phyloP scores from a whole-genome alignment of 768 basidiomycete species.

The Lentinula lateritia region DNA sequence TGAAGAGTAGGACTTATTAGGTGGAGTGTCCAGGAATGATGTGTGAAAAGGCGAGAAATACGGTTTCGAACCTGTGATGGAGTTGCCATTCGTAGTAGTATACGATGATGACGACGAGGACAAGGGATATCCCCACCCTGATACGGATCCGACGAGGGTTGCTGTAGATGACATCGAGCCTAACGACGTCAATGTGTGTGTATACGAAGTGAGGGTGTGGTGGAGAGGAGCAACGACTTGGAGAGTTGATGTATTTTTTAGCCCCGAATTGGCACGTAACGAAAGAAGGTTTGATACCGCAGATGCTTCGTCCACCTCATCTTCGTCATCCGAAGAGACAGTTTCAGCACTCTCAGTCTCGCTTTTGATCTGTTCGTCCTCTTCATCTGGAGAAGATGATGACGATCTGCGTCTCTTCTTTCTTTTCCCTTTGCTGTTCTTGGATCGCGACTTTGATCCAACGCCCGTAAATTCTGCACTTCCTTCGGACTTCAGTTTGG shows the following conservation, averaged over 20 bases:
- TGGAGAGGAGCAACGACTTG: neutral
- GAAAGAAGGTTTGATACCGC: constrained; percentile 1
- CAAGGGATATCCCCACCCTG: neutral
- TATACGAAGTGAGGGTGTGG: neutral
- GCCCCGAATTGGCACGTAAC: neutral
- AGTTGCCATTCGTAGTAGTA: neutral
- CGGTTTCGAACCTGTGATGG: neutral
- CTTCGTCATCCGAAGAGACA: neutral
- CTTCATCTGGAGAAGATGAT: neutral
- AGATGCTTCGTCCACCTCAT: neutral
- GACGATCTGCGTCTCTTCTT: neutral
- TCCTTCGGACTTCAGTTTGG: neutral
- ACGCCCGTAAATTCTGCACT: neutral
- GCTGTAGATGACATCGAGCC: neutral
- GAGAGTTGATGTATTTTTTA: neutral
- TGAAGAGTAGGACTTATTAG: neutral
- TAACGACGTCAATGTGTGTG: neutral
- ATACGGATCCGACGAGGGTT: neutral
- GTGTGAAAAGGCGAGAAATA: neutral
- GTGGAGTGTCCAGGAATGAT: neutral
- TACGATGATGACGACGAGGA: neutral
- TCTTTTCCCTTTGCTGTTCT: neutral
- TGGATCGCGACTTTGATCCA: neutral
- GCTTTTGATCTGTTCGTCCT: neutral
- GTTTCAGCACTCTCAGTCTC: neutral